Evolutionary conservation across 163 green algal genomes (phyloP), one percentile per base, ranked within the genome.

Genomic region (Trebouxiophyceae sp.): DNA sequence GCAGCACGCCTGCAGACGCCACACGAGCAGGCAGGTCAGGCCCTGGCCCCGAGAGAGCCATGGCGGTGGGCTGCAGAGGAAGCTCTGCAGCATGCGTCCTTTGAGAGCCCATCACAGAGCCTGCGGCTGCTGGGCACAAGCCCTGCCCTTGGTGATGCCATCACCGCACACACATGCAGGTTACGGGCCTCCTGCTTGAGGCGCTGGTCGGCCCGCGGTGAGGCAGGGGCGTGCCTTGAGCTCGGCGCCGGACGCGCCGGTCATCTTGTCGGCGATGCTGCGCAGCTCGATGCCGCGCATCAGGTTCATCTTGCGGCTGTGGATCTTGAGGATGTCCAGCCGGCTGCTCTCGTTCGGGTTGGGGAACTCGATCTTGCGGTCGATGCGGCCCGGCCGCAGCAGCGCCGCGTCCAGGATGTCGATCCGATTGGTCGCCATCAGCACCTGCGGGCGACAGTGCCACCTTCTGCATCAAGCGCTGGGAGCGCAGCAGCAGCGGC

Each of bases 371-470:
- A 99, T 99, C 74, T 99, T 99, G 68, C 94, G 83, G 79, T 99
- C 94, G 66, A 99, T 98, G 64, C 94, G 85, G 0, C 93, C 93
- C 0, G 94, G 94, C 26, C 94, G 86, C 68, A 99, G 86, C 71
- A 99, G 86, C 5, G 94, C 94, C 16, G 85, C 66, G 75, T 99
- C 94, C 54, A 99, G 78, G 74, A 99, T 99, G 83, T 99, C 94
- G 58, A 99, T 96, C 45, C 94, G 78, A 81, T 99, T 99, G 66
- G 94, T 99, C 26, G 94, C 94, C 94, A 99, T 99, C n/a, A 99
- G 84, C 57, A 98, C 91, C 90, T 93, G 77, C 45, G 44, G 26
- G 23, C 44, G 29, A 0, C 20, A 71, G 67, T n/a, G n/a, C n/a
- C n/a, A n/a, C n/a, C n/a, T n/a, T n/a, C 44, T 54, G 44, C 44